A percentile compares a stretch with the other conserved stretches of the same genome.
phyloP scores from a whole-genome alignment of 805 yeast species.

The Monosporozyma aerobia region DNA sequence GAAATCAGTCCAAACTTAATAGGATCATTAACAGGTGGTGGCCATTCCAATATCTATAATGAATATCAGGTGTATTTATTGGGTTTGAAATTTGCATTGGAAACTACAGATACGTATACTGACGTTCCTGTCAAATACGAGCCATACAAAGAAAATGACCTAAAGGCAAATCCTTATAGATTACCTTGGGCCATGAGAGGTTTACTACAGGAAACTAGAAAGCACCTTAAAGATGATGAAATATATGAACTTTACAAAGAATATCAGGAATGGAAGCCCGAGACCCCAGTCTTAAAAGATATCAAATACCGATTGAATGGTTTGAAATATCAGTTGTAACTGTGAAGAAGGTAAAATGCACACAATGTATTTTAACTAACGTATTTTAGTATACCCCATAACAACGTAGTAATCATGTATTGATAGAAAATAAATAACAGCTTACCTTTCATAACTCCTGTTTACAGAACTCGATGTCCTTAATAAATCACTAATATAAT shows the following conservation, averaged over 20 bases:
- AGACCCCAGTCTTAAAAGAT: constrained; percentile 69
- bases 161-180: constrained; percentile 73
- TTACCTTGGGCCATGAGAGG: constrained; percentile 93
- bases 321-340: constrained; percentile 22
- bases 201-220: constrained; percentile 54
- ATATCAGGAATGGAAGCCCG: constrained; percentile 84
- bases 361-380: too few species aligned
- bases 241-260: constrained; percentile 53
- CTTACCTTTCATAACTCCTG: too few species aligned
- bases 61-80: constrained; percentile 76
- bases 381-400: too few species aligned
- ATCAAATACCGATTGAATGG: constrained; percentile 72
- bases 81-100: constrained; percentile 65
- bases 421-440: too few species aligned
- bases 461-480: too few species aligned
- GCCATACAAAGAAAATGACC: constrained; percentile 51
- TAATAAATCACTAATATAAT: too few species aligned
- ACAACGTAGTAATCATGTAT: too few species aligned
- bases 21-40: constrained; percentile 91
- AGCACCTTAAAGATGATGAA: constrained; percentile 45
- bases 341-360: too few species aligned
- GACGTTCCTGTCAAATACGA: constrained; percentile 31
- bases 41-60: constrained; percentile 84
- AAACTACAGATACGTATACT: constrained; percentile 52
- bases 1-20: constrained; percentile 75